Percentiles rank a stretch among this genome's conserved stretches.
These are phyloP conservation scores for Ophiognomonia clavigignenti-juglandacearum DNA, from an alignment of 2,329 filamentous ascomycete genomes.

Conservation along the genomic window DNA sequence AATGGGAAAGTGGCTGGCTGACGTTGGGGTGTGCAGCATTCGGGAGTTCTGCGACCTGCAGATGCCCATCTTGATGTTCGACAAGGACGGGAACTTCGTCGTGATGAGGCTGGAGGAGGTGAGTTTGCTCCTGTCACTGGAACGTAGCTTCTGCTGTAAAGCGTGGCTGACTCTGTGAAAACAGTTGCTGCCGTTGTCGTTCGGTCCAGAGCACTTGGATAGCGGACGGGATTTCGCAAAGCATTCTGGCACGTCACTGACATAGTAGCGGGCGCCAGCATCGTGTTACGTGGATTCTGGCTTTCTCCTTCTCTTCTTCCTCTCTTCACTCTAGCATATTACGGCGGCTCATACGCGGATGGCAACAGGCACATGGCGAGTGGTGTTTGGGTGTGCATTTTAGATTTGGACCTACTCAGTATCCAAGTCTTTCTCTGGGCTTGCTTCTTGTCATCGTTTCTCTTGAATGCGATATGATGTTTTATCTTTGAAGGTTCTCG, in stretches of 20 bases:
- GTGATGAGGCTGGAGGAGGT: constrained; percentile 66
- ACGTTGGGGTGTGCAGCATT: constrained; percentile 45
- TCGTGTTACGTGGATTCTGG: neutral
- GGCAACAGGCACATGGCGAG: no score
- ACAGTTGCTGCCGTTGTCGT: constrained; percentile 54
- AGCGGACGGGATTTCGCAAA: constrained; percentile 7
- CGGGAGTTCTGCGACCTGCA: constrained; percentile 67
- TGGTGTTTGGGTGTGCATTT: no score
- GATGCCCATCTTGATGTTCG: constrained; percentile 88
- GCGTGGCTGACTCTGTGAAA: constrained; percentile 9
- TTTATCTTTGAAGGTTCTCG: no score
- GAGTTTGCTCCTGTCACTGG: constrained; percentile 22
- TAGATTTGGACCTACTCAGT: no score
- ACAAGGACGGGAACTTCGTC: constrained; percentile 69
- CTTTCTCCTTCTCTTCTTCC: neutral
- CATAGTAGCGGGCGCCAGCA: neutral
- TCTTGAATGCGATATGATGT: no score
- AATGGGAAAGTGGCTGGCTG: neutral
- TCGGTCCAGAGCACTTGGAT: constrained; percentile 19
- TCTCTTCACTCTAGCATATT: no score
- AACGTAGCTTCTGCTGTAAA: neutral
- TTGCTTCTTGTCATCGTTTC: no score
- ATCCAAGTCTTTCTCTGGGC: no score
- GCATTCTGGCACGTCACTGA: neutral
- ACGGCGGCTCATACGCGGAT: no score